Conservation (phyloP, 2,329 filamentous ascomycete species). For the Alternaria angustiovoidea region DNA sequence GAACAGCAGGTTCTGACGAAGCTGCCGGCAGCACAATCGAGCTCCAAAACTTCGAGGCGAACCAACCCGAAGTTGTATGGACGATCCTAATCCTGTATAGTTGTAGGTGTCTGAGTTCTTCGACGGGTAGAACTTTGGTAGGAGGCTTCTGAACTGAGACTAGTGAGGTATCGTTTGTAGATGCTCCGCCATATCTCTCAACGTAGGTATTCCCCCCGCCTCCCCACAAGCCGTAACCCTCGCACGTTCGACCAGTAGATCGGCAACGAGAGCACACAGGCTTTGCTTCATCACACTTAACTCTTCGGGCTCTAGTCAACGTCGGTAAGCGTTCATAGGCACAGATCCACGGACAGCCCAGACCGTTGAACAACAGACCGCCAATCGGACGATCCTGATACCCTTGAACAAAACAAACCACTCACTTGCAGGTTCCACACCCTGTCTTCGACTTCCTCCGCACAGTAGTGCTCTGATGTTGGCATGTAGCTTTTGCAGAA, state of each 20-base stretch:
- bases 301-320: conserved; percentile 30
- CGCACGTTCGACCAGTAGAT: conserved; percentile 49
- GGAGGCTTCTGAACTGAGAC: not conserved
- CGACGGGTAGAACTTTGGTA: not conserved
- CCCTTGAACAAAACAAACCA: not conserved
- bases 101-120: conserved; percentile 11
- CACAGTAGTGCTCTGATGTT: not conserved
- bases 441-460: conserved; percentile 8
- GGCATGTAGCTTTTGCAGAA: not conserved
- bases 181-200: conserved; percentile 8
- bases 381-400: not conserved
- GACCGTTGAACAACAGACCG: not conserved
- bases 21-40: conserved; percentile 52
- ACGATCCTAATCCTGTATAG: conserved; percentile 7
- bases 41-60: conserved; percentile 49
- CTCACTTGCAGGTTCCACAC: conserved; percentile 19
- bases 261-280: conserved; percentile 50
- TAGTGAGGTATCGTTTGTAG: not conserved
- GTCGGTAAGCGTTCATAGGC: not conserved
- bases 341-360: not conserved
- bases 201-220: conserved; percentile 39
- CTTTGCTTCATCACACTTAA: conserved; percentile 50
- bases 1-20: conserved; percentile 50
- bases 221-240: conserved; percentile 57
- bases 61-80: conserved; percentile 14